A percentile compares a stretch with the other conserved stretches of the same genome.
Conservation (phyloP, 1,284 basidiomycete genomes). For the Agroathelia rolfsii region DNA sequence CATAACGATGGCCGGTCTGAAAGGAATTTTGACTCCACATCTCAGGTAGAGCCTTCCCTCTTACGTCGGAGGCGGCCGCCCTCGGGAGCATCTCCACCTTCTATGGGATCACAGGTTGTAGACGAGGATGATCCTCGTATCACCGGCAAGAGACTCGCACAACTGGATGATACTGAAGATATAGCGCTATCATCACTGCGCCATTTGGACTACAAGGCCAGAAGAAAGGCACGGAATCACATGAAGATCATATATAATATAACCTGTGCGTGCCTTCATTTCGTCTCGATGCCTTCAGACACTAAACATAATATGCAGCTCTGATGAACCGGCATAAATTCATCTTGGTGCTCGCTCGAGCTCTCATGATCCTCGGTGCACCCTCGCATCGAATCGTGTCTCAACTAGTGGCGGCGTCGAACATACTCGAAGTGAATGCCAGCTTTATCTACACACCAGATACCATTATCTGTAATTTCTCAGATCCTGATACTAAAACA, state of each 20-base stretch:
- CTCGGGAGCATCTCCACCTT: too few species aligned
- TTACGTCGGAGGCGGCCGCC: too few species aligned
- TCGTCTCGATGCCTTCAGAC: too few species aligned
- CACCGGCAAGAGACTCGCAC: slow-evolving; percentile 31
- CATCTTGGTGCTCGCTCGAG: slow-evolving; percentile 51
- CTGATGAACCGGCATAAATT: slow-evolving; percentile 50
- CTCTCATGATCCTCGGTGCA: slow-evolving; percentile 60
- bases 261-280: slow-evolving; percentile 43
- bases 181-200: slow-evolving; percentile 45
- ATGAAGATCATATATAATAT: slow-evolving; percentile 64
- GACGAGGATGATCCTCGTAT: slow-evolving; percentile 47
- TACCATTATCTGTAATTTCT: slow-evolving; percentile 77
- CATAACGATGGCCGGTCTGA: too few species aligned
- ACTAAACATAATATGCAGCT: too few species aligned
- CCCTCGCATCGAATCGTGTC: slow-evolving; percentile 68
- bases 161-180: slow-evolving; percentile 49
- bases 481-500: slow-evolving; percentile 65
- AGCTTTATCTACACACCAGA: slow-evolving; percentile 75
- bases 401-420: slow-evolving; percentile 63
- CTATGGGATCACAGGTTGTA: too few species aligned
- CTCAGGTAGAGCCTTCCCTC: too few species aligned
- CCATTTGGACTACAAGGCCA: slow-evolving; percentile 54
- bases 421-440: slow-evolving; percentile 75
- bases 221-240: slow-evolving; percentile 51
- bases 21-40: too few species aligned